These are phyloP conservation scores for Penium margaritaceum DNA, from an alignment of 139 green algal genomes.

Conservation along the genomic window DNA sequence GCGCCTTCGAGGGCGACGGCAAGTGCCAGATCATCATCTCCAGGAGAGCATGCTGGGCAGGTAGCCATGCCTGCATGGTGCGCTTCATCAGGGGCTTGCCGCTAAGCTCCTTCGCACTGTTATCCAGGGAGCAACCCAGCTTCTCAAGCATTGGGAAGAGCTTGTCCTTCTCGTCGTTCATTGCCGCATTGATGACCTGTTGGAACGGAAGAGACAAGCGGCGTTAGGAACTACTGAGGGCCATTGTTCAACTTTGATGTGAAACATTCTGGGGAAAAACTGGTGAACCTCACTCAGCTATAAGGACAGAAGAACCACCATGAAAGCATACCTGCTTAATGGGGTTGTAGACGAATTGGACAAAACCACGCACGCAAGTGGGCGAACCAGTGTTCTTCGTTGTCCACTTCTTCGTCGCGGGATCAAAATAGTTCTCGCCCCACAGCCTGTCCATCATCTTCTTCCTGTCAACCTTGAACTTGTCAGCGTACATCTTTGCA, in stretches of 20 bases:
- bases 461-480: constrained; percentile 82
- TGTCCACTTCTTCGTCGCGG: constrained; percentile 94
- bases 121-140: constrained; percentile 79
- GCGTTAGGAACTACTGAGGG: too few species aligned
- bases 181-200: constrained; percentile 81
- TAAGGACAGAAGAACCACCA: too few species aligned
- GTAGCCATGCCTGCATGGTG: constrained; percentile 81
- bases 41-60: constrained; percentile 82
- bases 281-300: too few species aligned
- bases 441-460: constrained; percentile 94
- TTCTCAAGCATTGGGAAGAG: constrained; percentile 90
- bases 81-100: constrained; percentile 88
- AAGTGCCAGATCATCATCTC: constrained; percentile 97
- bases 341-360: constrained; percentile 96
- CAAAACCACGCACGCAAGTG: constrained; percentile 90
- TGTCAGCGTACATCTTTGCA: constrained; percentile 89
- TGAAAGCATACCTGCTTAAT: constrained; percentile 69
- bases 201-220: too few species aligned
- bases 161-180: constrained; percentile 94
- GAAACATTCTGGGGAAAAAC: too few species aligned
- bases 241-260: too few species aligned
- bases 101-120: constrained; percentile 82
- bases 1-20: constrained; percentile 65
- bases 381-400: constrained; percentile 79
- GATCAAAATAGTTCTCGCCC: constrained; percentile 98